Evolutionary conservation across 768 basidiomycete genomes (phyloP), one percentile per base, ranked within the genome.

Genomic region (Leccinum uliginosum): DNA sequence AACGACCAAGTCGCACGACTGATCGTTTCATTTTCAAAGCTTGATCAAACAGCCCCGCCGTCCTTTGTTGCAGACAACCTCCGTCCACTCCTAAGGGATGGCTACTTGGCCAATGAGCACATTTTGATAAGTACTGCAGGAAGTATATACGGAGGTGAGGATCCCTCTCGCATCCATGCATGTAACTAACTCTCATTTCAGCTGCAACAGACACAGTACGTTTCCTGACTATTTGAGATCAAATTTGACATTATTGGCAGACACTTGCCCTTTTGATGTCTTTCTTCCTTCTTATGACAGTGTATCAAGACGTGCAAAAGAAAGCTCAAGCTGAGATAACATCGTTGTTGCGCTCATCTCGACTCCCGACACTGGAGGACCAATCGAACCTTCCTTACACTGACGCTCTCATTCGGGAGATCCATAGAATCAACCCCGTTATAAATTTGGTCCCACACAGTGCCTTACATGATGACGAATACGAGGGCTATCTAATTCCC

Each of bases 291-390:
- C 26, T 59, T 11, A 48, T 67, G 51, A 56, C 54, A 10, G 58
- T 62, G 1, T 59, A 56, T 35, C 66, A 62, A 4, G 63, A 66
- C 1, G 50, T 64, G n/a, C 71, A 70, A 56, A 54, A 54, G 17
- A 60, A 57, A 38, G 69, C 69, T 3, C 65, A 68, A 15, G 62
- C 56, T 12, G 69, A 72, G 43, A 56, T 72, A 24, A 58, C 61
- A 35, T 32, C 44, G 2, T 56, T 71, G 9, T 55, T 72, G 17
- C 67, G 70, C 0, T 43, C 30, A 11, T 56, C 51, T 14, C 56
- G 70, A 4, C 27, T 67, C 3, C 70, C 70, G 9, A 59, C 53
- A 3, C 50, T 63, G 3, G 67, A 71, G 24, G 71, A 73, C 53
- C 51, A 56, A 27, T 53, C 62, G 11, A 48, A 60, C 8, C 55